Evolutionary conservation across 805 yeast genomes (phyloP), one percentile per base, ranked within the genome.

Genomic region (Candida ficus): DNA sequence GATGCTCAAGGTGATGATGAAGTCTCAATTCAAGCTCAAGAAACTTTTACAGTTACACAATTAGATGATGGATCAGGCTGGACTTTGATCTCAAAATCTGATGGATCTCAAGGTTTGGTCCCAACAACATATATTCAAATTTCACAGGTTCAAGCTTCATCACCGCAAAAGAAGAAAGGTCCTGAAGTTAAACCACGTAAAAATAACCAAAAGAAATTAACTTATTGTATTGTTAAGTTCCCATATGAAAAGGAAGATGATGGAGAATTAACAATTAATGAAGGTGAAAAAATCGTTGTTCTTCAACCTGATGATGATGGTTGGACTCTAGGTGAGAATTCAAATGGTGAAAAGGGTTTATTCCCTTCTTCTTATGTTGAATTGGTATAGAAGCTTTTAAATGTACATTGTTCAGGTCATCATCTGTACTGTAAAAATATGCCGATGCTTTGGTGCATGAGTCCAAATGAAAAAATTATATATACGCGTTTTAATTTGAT

Each of bases 41-140:
- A 84, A 23, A 53, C 59, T 1, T 62, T 90, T 30, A 64, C 64
- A 4, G 71, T 91, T 4, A 40, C 80, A 0, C 79, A 75, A 37
- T 64, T 66, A 2, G 98, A 93, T 57, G 90, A 86, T 47, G 97
- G 96, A 2, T 51, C 57, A 0, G 99, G 99, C 0, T 91, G 99
- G 99, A 83, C 95, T 2, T 63, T 66, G 49, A 77, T 89, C 9
- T 67, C 69, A n/a, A 47, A 65, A 3, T 10, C 20, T 3, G 73
- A 73, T 5, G 77, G 76, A 0, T 59, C 60, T 9, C 65, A 64
- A 31, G 99, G 99, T 0, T 68, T 90, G 29, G 96, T 90, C 4
- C 99, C 99, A 2, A 78, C 95, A 0, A 64, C 84, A 0, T 91
- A 91, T 57, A 61, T 90, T 7, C 79, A 80, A 46, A 58, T 80